These are phyloP conservation scores for Ogataea salicorniae DNA, from an alignment of 805 yeast species.

Conservation along the genomic window DNA sequence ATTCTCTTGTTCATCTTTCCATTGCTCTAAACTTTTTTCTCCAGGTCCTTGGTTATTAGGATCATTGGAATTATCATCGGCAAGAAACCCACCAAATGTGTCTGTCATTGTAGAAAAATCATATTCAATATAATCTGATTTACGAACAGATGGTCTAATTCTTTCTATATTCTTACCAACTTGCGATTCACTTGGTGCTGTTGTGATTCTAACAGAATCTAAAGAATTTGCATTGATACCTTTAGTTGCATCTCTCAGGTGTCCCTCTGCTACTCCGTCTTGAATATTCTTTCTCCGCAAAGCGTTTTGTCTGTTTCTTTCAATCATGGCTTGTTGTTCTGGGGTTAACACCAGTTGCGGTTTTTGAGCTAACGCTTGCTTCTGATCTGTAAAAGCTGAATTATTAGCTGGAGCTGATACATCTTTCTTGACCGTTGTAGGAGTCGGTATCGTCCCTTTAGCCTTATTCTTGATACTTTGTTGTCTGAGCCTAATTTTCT, in stretches of 20 bases:
- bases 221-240: conserved; percentile 3
- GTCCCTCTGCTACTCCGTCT: conserved; percentile 8
- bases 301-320: conserved; percentile 50
- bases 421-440: background rate
- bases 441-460: background rate
- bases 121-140: conserved; percentile 70
- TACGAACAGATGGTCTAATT: conserved; percentile 45
- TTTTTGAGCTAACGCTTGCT: background rate
- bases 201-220: conserved; percentile 5
- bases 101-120: conserved; percentile 92
- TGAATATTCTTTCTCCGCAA: conserved; percentile 29
- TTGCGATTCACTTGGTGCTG: background rate
- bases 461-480: conserved; percentile 8
- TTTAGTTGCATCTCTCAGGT: conserved; percentile 21
- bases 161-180: conserved; percentile 9
- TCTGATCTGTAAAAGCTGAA: background rate
- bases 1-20: conserved; percentile 47
- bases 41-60: conserved; percentile 22
- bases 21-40: conserved; percentile 44
- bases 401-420: background rate
- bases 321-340: conserved; percentile 46
- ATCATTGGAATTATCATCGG: conserved; percentile 29
- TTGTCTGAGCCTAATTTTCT: conserved; percentile 46
- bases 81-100: conserved; percentile 77
- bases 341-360: conserved; percentile 28